Conservation (phyloP, 371 early-diverging fungal genomes). For the Thermomucor indicae-seudaticae region DNA sequence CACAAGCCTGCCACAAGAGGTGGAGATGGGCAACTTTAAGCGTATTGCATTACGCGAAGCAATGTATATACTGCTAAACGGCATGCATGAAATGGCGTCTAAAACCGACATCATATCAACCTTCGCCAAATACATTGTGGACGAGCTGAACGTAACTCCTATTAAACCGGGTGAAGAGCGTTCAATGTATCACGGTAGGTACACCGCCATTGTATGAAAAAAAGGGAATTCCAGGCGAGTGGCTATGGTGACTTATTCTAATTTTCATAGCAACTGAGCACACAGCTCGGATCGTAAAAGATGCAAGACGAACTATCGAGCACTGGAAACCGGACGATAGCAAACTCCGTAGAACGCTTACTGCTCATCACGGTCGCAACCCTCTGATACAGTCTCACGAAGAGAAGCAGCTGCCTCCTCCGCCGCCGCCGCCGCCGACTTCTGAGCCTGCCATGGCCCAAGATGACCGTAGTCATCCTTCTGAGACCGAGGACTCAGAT, state of each 20-base stretch:
- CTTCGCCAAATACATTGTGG: conserved; percentile 42
- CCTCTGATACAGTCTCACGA: no score
- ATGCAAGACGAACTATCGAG: conserved; percentile 20
- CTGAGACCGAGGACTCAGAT: neutral
- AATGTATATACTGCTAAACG: conserved; percentile 34
- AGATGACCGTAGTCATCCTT: no score
- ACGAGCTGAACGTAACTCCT: conserved; percentile 32
- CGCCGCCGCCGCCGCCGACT: no score
- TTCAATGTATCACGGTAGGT: conserved; percentile 17
- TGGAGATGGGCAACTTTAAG: conserved; percentile 35
- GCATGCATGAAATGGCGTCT: conserved; percentile 38
- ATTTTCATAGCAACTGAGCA: conserved; percentile 15
- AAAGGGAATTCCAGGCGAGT: no score
- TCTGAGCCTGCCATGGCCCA: no score
- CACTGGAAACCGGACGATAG: conserved; percentile 32
- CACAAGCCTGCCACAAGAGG: conserved; percentile 21
- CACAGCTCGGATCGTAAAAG: conserved; percentile 27
- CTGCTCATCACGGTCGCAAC: conserved; percentile 32
- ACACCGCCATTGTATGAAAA: no score
- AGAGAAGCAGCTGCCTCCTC: conserved; percentile 22
- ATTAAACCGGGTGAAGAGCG: conserved; percentile 24
- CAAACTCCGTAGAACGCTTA: conserved; percentile 30
- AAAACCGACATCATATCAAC: conserved; percentile 39
- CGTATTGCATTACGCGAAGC: conserved; percentile 36
- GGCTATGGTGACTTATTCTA: no score